Evolutionary conservation across 2,329 filamentous ascomycete genomes (phyloP).

Genomic region (Trichoderma sp.): DNA sequence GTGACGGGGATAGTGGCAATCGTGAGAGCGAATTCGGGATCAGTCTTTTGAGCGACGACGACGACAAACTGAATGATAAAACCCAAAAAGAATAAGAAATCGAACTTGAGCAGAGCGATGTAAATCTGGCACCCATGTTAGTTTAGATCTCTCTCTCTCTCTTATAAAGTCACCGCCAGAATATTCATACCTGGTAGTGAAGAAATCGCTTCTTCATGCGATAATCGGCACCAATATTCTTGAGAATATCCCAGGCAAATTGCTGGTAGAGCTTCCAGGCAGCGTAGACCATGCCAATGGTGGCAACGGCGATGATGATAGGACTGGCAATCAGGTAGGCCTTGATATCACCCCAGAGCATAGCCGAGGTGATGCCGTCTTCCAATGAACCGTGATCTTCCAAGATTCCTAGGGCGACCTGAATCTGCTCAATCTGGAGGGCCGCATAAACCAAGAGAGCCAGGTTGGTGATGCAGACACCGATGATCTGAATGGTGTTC

Average conservation of each 20-base stretch:
- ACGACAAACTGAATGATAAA: conserved; percentile 98
- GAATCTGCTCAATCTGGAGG: conserved; percentile 89
- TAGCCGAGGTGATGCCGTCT: conserved; percentile 25
- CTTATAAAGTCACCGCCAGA: neutral
- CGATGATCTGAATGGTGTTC: conserved; percentile 98
- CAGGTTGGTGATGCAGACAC: conserved; percentile 86
- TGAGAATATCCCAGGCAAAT: conserved; percentile 99
- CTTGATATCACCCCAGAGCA: conserved; percentile 67
- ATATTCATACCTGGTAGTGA: conserved; percentile 74
- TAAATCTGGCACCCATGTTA: conserved; percentile 65
- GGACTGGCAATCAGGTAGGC: conserved; percentile 84
- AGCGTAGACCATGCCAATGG: conserved; percentile 68
- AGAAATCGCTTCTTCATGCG: conserved; percentile 96
- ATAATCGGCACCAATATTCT: conserved; percentile 96
- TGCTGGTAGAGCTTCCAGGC: conserved; percentile 97
- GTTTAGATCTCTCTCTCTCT: neutral
- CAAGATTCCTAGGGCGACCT: conserved; percentile 64
- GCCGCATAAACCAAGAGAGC: conserved; percentile 89
- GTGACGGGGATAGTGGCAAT: conserved; percentile 88
- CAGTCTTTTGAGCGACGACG: conserved; percentile 67
- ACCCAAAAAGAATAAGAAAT: conserved; percentile 99
- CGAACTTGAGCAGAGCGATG: conserved; percentile 95
- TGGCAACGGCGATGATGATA: conserved; percentile 73
- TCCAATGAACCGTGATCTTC: conserved; percentile 43
- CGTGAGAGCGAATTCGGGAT: conserved; percentile 80